Conservation (phyloP, 768 basidiomycete genomes). For the Sarcodon sp. region DNA sequence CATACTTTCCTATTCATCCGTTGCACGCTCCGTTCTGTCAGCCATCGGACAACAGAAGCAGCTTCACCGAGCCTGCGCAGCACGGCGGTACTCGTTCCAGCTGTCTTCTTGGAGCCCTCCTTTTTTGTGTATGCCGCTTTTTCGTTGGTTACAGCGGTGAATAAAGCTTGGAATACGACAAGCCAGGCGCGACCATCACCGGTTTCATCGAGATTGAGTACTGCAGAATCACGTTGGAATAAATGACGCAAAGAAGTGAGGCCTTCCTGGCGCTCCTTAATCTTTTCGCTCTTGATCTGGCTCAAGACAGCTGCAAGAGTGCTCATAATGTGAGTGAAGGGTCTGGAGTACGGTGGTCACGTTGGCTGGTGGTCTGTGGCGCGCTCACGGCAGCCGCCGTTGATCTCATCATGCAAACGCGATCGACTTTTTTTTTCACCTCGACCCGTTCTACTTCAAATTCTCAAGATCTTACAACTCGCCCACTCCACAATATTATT, state of each 20-base stretch:
- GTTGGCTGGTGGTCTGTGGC: neutral
- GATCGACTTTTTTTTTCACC: neutral
- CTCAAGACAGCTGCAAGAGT: constrained; percentile 36
- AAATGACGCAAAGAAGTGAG: constrained; percentile 33
- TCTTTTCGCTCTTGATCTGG: constrained; percentile 45
- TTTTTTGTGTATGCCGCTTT: constrained; percentile 31
- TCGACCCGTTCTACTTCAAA: neutral
- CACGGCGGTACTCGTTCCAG: constrained; percentile 29
- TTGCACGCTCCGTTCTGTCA: constrained; percentile 50
- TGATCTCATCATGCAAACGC: neutral
- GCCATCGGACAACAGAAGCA: constrained; percentile 56
- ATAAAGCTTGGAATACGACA: constrained; percentile 60
- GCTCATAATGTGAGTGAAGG: constrained; percentile 13
- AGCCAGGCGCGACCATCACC: constrained; percentile 37
- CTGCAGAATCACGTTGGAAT: constrained; percentile 36
- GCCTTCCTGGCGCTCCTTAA: constrained; percentile 61
- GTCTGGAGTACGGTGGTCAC: neutral
- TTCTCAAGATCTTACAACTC: neutral
- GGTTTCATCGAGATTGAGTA: constrained; percentile 27
- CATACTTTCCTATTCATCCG: constrained; percentile 42
- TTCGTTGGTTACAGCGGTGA: constrained; percentile 52
- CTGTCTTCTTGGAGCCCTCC: constrained; percentile 24
- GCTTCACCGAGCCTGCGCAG: constrained; percentile 52
- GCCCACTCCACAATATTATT: neutral
- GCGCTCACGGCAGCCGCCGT: neutral